phyloP scores from a whole-genome alignment of 2,329 filamentous ascomycete genomes.

The Reticulascus tulasneorum region DNA sequence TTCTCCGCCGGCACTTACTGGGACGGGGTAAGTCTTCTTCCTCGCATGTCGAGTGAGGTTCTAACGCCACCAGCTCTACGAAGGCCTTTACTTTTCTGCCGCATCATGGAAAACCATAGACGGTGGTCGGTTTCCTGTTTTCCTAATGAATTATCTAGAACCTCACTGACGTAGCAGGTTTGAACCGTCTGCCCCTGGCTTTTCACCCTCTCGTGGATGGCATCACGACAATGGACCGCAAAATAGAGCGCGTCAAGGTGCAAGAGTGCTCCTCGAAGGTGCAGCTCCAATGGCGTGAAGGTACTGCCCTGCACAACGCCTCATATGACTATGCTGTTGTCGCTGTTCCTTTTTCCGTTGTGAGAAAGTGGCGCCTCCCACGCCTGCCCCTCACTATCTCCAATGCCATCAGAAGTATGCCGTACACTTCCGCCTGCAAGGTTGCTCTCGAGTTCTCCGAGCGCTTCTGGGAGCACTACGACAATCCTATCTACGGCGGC shows the following conservation, averaged over 20 bases:
- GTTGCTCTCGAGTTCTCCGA: conserved; percentile 66
- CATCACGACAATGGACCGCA: conserved; percentile 51
- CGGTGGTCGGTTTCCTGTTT: no score
- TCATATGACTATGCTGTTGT: conserved; percentile 66
- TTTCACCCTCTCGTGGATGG: conserved; percentile 60
- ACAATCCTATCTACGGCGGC: conserved; percentile 57
- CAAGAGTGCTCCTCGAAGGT: conserved; percentile 48
- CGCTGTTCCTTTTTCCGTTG: conserved; percentile 59
- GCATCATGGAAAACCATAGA: conserved; percentile 63
- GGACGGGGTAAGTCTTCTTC: no score
- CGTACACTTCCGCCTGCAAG: conserved; percentile 46
- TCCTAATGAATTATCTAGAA: no score
- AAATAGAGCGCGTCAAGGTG: conserved; percentile 54
- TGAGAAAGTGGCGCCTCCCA: conserved; percentile 59
- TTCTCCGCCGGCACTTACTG: conserved; percentile 40
- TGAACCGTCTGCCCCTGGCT: conserved; percentile 54
- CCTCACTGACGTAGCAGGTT: no score
- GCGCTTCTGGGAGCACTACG: conserved; percentile 53
- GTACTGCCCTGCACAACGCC: conserved; percentile 36
- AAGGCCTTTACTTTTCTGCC: conserved; percentile 56
- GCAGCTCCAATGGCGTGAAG: conserved; percentile 52
- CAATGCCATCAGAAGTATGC: conserved; percentile 43
- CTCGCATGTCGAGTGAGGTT: no score
- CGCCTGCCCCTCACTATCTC: conserved; percentile 34
- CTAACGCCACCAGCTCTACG: conserved; percentile 39